Percentiles rank a stretch among this genome's conserved stretches.
Evolutionary conservation across 208 protist species (phyloP).

Genomic region (Strigomonas culicis): DNA sequence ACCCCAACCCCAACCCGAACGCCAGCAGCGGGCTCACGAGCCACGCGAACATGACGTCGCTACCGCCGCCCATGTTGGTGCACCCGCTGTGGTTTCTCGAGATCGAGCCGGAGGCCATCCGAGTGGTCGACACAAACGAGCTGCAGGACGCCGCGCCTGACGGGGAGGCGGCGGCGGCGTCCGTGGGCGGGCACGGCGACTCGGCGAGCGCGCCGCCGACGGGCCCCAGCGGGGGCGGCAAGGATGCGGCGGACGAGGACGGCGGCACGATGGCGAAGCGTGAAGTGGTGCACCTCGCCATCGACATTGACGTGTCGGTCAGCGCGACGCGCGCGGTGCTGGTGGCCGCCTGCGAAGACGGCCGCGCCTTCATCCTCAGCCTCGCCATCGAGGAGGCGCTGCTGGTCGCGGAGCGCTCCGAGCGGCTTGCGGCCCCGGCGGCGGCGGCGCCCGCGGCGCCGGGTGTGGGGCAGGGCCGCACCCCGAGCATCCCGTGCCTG

Average conservation of each 20-base stretch:
- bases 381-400: conserved; percentile 20
- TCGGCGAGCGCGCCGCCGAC: background rate
- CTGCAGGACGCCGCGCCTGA: conserved; percentile 20
- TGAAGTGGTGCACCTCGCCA: conserved; percentile 31
- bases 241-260: background rate
- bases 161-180: conserved; percentile 13
- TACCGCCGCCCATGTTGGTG: conserved; percentile 22
- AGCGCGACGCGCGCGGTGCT: conserved; percentile 33
- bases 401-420: background rate
- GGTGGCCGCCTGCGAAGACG: conserved; percentile 58
- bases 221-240: background rate
- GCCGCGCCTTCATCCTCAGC: conserved; percentile 62
- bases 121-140: conserved; percentile 13
- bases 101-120: conserved; percentile 18
- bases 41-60: conserved; percentile 19
- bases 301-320: conserved; percentile 63
- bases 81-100: conserved; percentile 28
- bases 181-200: background rate
- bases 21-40: conserved; percentile 11
- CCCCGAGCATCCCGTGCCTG: too few relatives aligned
- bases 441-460: background rate
- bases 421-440: conserved; percentile 8
- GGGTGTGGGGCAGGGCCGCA: too few relatives aligned
- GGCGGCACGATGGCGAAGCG: background rate
- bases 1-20: conserved; percentile 9